phyloP scores from a whole-genome alignment of 192 early-diverging fungal genomes.

The Coemansia sp. region DNA sequence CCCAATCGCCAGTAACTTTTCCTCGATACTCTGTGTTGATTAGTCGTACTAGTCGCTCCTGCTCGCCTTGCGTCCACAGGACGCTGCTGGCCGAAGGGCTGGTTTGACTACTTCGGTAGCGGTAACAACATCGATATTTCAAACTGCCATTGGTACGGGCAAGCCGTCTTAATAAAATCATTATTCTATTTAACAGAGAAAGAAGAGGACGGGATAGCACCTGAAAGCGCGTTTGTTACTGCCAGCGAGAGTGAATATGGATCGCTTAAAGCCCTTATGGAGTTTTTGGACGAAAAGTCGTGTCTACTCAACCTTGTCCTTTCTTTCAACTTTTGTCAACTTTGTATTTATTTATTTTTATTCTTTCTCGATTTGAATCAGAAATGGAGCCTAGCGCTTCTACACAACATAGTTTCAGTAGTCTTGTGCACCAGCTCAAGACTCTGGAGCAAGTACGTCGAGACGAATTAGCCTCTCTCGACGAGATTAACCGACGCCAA shows the following conservation, averaged over 20 bases:
- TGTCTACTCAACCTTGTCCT: neutral
- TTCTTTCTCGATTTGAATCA: neutral
- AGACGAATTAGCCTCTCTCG: slow-evolving; percentile 19
- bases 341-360: neutral
- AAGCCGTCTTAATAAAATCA: neutral
- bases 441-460: slow-evolving; percentile 21
- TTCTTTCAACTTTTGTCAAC: neutral
- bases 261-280: neutral
- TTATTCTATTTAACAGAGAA: neutral
- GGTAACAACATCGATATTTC: neutral
- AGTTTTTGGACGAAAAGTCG: neutral
- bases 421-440: slow-evolving; percentile 12
- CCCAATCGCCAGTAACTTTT: slow-evolving; percentile 15
- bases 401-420: neutral
- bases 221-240: neutral
- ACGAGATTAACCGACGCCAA: slow-evolving; percentile 17
- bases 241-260: neutral
- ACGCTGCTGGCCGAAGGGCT: neutral
- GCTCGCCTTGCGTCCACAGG: slow-evolving; percentile 4
- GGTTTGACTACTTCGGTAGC: neutral
- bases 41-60: slow-evolving; percentile 6
- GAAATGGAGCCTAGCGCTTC: slow-evolving; percentile 7
- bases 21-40: slow-evolving; percentile 9
- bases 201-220: neutral
- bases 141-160: neutral